Percentiles rank a stretch among this genome's conserved stretches.
Evolutionary conservation across 192 early-diverging fungal genomes (phyloP).

Genomic region (Backusella tuberculispora): DNA sequence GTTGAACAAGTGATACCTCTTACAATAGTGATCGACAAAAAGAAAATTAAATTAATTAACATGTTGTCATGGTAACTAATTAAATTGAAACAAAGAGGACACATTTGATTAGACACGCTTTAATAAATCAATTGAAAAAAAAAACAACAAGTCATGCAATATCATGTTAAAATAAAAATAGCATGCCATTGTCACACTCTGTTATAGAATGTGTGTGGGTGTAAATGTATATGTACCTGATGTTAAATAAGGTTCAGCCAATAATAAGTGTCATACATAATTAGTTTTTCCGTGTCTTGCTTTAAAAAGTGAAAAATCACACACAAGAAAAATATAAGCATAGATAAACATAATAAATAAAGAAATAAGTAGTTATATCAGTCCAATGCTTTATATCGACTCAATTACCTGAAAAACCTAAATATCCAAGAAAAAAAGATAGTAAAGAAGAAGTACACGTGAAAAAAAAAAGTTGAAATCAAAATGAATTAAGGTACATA

Average conservation of each 20-base stretch:
- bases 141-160: constrained; percentile 2
- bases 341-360: no score
- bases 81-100: neutral
- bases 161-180: neutral
- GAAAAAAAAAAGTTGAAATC: neutral
- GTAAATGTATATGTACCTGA: neutral
- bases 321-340: no score
- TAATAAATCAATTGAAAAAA: neutral
- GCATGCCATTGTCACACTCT: neutral
- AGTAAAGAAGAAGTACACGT: no score
- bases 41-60: neutral
- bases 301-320: neutral
- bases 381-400: no score
- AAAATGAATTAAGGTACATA: neutral
- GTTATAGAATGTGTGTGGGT: neutral
- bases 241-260: constrained; percentile 8
- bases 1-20: neutral
- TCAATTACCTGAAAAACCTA: no score
- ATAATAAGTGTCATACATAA: constrained; percentile 1
- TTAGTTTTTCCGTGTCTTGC: constrained; percentile 4
- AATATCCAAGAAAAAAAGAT: no score
- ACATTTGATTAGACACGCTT: no score
- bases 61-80: neutral
- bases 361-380: no score
- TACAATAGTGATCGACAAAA: neutral